Evolutionary conservation across 495 filamentous ascomycete genomes (phyloP), one percentile per base, ranked within the genome.

Genomic region (Astrothelium macrocarpum): DNA sequence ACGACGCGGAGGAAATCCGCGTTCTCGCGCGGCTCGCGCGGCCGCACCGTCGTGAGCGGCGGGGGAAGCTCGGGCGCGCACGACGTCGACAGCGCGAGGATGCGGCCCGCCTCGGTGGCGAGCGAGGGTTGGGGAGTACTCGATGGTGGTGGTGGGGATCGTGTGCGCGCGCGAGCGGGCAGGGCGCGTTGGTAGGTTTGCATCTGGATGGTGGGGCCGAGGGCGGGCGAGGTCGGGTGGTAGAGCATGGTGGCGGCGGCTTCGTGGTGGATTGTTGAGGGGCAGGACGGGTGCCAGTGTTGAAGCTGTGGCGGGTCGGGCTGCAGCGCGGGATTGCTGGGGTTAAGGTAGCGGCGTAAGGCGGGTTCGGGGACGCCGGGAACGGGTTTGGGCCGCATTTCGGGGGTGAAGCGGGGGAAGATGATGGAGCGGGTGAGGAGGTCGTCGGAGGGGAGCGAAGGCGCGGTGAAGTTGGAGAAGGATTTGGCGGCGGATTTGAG

Each of bases 291-390:
- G 34, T 67, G 66, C 28, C 66, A 43, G 3, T 65, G 60, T 1
- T 53, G 65, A 32, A 65, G 67, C 32, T 56, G 69, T 0, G 64
- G 64, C 36, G 65, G 53, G 36, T 68, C 67, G 61, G 46, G 63
- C 62, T 59, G 59, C 65, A 70, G 10, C 59, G 43, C 28, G 66
- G 59, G 34, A 53, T 28, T 25, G 83, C 79, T 86, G 1, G 94
- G 94, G 71, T 97, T 98, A 29, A 96, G 80, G 68, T 98, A 98
- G 29, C 93, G 87, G 45, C 94, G 86, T 62, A 96, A 77, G n/a
- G 88, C 91, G 45, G 91, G 89, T 25, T 88, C 89, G 3, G 92
- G 91, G 23, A 88, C 82, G 61, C 88, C 88, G 56, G 84, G 77
- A 60, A 89, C 82, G 0, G 83, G 83, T n/a, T 84, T 85, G 25